phyloP scores from a whole-genome alignment of 768 basidiomycete genomes.

The Leccinum variicolor region DNA sequence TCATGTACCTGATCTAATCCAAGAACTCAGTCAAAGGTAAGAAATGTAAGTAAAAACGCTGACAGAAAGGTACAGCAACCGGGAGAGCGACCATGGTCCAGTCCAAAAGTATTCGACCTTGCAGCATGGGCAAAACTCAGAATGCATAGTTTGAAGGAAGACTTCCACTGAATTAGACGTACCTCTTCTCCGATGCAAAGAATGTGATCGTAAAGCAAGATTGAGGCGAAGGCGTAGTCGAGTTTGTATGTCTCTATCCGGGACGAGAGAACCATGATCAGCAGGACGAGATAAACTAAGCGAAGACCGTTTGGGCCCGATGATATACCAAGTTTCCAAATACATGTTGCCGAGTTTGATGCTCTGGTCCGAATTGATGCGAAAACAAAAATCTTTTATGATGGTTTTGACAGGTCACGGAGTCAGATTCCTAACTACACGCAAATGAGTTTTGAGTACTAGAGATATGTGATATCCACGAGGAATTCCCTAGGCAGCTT shows the following conservation, averaged over 20 bases:
- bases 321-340: neutral
- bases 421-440: neutral
- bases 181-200: neutral
- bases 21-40: neutral
- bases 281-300: neutral
- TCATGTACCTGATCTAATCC: neutral
- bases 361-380: neutral
- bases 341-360: neutral
- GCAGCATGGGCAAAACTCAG: neutral
- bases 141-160: neutral
- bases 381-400: neutral
- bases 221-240: neutral
- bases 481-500: neutral
- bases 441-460: neutral
- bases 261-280: neutral
- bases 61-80: neutral
- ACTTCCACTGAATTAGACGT: neutral
- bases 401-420: neutral
- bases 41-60: neutral
- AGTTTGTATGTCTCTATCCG: neutral
- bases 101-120: neutral
- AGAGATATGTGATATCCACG: neutral
- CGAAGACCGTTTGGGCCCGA: neutral
- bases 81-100: neutral
- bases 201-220: neutral